Percentiles rank a stretch among this genome's conserved stretches.
These are phyloP conservation scores for Cucumis hystrix DNA, from an alignment of 306 rosid species.

Conservation along the genomic window DNA sequence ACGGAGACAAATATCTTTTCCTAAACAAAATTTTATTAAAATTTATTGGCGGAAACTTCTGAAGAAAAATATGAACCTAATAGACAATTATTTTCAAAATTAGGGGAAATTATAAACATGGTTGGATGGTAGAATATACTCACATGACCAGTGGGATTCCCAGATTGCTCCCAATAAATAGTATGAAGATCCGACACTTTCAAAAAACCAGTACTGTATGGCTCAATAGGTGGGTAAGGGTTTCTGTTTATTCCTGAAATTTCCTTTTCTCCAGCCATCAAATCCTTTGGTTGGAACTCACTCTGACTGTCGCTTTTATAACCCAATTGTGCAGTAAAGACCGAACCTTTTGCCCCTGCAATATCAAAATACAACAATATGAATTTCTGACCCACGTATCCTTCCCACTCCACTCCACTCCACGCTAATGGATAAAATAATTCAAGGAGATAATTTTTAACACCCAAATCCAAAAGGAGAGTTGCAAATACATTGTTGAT, in stretches of 20 bases:
- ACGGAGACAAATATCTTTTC: not conserved
- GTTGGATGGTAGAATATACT: slow-evolving; percentile 16
- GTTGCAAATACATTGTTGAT: not conserved
- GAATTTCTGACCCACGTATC: not conserved
- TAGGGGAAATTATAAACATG: not conserved
- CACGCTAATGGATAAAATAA: not conserved
- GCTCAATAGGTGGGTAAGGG: slow-evolving; percentile 51
- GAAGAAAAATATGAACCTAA: not conserved
- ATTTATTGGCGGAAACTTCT: not conserved
- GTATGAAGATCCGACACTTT: slow-evolving; percentile 75
- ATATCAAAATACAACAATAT: not conserved
- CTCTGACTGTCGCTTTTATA: slow-evolving; percentile 25
- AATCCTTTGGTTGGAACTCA: slow-evolving; percentile 14
- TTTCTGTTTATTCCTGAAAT: slow-evolving; percentile 25
- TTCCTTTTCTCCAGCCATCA: slow-evolving; percentile 50
- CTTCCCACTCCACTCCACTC: not conserved
- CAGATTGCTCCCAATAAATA: slow-evolving; percentile 91
- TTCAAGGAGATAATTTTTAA: not conserved
- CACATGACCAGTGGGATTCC: slow-evolving; percentile 77
- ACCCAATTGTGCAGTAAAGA: slow-evolving; percentile 22
- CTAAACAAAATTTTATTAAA: not conserved
- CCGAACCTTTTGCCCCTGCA: slow-evolving; percentile 27
- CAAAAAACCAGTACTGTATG: slow-evolving; percentile 48
- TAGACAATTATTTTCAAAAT: not conserved
- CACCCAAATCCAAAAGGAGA: not conserved